Base-by-base conservation (phyloP, 768 basidiomycete genomes). In the Hericium rajendrae region DNA sequence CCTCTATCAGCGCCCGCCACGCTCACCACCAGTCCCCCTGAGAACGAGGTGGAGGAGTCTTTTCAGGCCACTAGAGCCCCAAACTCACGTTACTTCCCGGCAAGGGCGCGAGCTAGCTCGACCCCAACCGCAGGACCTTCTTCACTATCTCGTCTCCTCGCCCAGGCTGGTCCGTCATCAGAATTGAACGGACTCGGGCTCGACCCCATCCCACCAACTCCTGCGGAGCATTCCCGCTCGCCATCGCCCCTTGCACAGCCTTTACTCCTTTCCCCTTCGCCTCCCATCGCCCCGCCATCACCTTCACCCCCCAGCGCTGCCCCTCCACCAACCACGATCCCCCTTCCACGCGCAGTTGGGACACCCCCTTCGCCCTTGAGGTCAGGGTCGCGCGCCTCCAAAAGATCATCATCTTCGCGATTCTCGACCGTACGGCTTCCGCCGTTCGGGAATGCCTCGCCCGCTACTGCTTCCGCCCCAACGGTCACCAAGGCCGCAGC, bases 91-190 rank as follows among this genome's bases (percentile, higher is more conserved):
- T 73, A 86, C 46, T 86, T 88, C 64, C 81, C 84, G 11, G 69
- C 74, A 5, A 82, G 87, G 11, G 71, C 78, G 4, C 79, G 88
- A 46, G 73, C 85, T 18, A 84, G 80, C 61, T 85, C 86, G 13
- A 83, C 85, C 8, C 84, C 85, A 5, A 74, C 77, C 12, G 84
- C 82, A 4, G 85, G 88, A 11, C 88, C 85, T 1, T 91, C 89
- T 6, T 90, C 88, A 2, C 74, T 92, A 59, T 91, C 89, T 13
- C 81, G 87, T 26, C 73, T 92, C 3, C 74, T 91, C 22, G 89
- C 89, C 0, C 89, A 91, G 64, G 90, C 89, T 4, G 71, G 60
- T 13, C 26, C 76, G 18, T 66, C 74, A 3, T 38, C 22, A 80
- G 84, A 63, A 63, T 62, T 22, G 59, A 24, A 32, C 11, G 28